Percentiles rank a stretch among this genome's conserved stretches.
Conservation (phyloP, 176 grass and related monocot genomes). For the sorghum (Sorghum bicolor) region Sorghum_bicolor_NCBIv3 NC_012879.2:6503501-6504000, state of each 20-base stretch:
- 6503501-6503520: conserved; percentile 26
- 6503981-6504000: no score
- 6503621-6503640: not conserved
- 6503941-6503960: no score
- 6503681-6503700: not conserved
- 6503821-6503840: not conserved
- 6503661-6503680: not conserved
- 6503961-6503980: no score
- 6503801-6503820: not conserved
- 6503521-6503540: not conserved
- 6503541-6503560: not conserved
- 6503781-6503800: not conserved
- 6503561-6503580: not conserved
- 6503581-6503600: no score
- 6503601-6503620: not conserved
- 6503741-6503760: not conserved
- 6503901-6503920: no score
- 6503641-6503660: not conserved
- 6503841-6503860: not conserved
- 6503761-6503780: not conserved
- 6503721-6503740: not conserved
- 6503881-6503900: not conserved
- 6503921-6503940: no score
- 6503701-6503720: not conserved
- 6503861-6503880: not conserved